A percentile compares a stretch with the other conserved stretches of the same genome.
Conservation (phyloP, 495 filamentous ascomycete species). For the Jackrogersella minutella region DNA sequence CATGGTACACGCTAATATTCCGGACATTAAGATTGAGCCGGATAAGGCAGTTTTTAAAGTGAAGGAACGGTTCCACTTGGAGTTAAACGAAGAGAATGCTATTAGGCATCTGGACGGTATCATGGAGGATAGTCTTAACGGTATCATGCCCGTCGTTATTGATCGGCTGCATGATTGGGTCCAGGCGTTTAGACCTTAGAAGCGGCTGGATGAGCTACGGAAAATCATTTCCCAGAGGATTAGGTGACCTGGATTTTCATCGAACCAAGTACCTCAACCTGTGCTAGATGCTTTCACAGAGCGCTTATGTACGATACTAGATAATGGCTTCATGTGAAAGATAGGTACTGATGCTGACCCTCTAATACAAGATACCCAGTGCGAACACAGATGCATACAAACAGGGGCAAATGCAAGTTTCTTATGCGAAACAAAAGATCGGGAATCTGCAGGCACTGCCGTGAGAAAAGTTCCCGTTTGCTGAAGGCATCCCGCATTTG, state of each 20-base stretch:
- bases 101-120: slow-evolving; percentile 84
- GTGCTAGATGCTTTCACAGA: neutral
- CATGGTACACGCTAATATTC: slow-evolving; percentile 97
- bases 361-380: slow-evolving; percentile 21
- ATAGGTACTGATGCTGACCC: neutral
- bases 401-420: slow-evolving; percentile 16
- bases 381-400: slow-evolving; percentile 21
- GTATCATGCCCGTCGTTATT: slow-evolving; percentile 90
- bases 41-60: slow-evolving; percentile 95
- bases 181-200: slow-evolving; percentile 82
- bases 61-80: slow-evolving; percentile 89
- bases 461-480: slow-evolving; percentile 18
- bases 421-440: slow-evolving; percentile 24
- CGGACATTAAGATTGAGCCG: slow-evolving; percentile 90
- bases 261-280: neutral
- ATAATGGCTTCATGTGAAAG: neutral
- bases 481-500: slow-evolving; percentile 9
- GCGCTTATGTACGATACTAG: neutral
- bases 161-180: slow-evolving; percentile 93
- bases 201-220: neutral
- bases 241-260: neutral
- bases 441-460: slow-evolving; percentile 30
- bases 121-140: slow-evolving; percentile 88
- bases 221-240: neutral
- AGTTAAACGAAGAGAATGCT: slow-evolving; percentile 93